phyloP scores from a whole-genome alignment of 2,329 filamentous ascomycete species.

The Trichoderma atroviride region DNA sequence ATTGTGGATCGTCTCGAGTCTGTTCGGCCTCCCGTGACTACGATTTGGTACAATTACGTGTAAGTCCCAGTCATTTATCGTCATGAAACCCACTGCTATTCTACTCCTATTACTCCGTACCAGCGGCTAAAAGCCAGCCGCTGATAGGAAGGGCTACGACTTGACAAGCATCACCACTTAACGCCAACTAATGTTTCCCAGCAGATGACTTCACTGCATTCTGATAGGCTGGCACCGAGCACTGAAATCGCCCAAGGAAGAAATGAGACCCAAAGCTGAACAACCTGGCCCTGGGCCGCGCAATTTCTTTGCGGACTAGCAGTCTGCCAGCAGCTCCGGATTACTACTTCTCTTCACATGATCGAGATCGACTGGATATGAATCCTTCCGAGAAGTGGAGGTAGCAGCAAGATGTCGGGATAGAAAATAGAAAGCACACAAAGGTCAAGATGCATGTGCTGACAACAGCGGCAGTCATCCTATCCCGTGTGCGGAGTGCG shows the following conservation, averaged over 20 bases:
- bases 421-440: not conserved
- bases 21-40: constrained; percentile 1
- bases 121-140: not conserved
- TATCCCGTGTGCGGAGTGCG: not conserved
- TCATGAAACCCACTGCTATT: not conserved
- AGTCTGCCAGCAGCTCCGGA: constrained; percentile 9
- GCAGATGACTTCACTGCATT: not conserved
- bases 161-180: constrained; percentile 1
- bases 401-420: not conserved
- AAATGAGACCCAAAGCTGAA: constrained; percentile 15
- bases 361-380: not conserved
- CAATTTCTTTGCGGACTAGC: constrained; percentile 24
- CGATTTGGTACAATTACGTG: not conserved
- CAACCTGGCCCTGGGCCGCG: constrained; percentile 9
- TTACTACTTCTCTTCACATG: constrained; percentile 3
- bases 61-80: not conserved
- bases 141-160: not conserved
- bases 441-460: not conserved
- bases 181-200: constrained; percentile 7
- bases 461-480: constrained; percentile 3
- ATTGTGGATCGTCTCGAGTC: not conserved
- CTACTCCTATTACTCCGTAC: not conserved
- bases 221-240: constrained; percentile 1
- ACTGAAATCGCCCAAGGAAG: constrained; percentile 1
- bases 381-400: not conserved